A percentile compares a stretch with the other conserved stretches of the same genome.
These are phyloP conservation scores for Hondaea fermentalgiana DNA, from an alignment of 108 stramenopile species.

Conservation along the genomic window DNA sequence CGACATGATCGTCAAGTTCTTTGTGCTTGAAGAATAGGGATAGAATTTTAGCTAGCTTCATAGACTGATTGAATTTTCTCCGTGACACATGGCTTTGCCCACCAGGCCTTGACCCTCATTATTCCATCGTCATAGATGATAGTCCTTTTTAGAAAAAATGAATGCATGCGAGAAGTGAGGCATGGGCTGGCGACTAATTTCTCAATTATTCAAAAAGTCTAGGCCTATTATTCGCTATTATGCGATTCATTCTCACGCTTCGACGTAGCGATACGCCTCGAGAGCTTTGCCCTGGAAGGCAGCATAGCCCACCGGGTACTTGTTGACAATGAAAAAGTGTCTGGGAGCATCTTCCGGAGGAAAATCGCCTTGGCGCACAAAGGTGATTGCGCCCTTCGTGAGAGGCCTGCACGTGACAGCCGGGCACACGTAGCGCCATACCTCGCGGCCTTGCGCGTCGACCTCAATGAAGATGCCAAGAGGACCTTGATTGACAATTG, in stretches of 20 bases:
- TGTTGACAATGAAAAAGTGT: not conserved
- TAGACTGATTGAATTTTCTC: not conserved
- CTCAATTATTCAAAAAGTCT: no score
- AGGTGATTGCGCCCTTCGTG: not conserved
- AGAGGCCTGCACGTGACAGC: not conserved
- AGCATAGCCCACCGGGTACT: not conserved
- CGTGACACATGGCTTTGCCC: no score
- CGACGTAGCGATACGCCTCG: not conserved
- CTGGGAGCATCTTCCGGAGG: not conserved
- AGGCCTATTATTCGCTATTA: no score
- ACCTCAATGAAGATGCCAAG: not conserved
- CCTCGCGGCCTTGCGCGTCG: not conserved
- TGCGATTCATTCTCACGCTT: not conserved
- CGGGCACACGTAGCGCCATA: not conserved
- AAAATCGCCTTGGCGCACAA: not conserved
- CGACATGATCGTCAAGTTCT: not conserved
- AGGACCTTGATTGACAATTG: not conserved
- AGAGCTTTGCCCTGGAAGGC: not conserved
- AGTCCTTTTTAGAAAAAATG: no score
- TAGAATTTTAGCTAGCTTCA: not conserved
- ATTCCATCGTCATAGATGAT: no score
- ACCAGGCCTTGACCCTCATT: no score
- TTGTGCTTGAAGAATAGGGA: not conserved
- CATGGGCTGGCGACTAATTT: no score
- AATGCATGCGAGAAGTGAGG: no score